Conservation (phyloP, 176 grass and related monocot species). For the Avena atlantica region DNA sequence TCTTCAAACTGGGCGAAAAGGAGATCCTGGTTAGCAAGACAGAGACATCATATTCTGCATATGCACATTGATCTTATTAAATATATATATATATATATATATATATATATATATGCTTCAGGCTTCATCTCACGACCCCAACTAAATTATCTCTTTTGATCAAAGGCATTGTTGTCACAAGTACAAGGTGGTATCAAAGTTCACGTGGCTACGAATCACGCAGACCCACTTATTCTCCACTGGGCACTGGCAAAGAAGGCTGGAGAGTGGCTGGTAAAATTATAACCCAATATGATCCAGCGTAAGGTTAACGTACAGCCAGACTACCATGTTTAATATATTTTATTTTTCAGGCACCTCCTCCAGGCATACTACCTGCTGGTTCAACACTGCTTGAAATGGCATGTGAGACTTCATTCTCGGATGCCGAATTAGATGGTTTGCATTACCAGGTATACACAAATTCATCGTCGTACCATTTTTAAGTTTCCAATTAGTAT, state of each 20-base stretch:
- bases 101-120: neutral
- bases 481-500: neutral
- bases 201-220: slow-evolving; percentile 68
- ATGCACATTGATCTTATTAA: slow-evolving; percentile 5
- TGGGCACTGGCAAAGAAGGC: slow-evolving; percentile 64
- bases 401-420: slow-evolving; percentile 81
- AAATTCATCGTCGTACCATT: neutral
- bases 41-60: slow-evolving; percentile 32
- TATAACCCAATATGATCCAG: neutral
- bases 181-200: slow-evolving; percentile 62
- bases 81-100: neutral
- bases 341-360: slow-evolving; percentile 65
- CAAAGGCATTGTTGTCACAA: slow-evolving; percentile 62
- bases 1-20: slow-evolving; percentile 70
- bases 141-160: slow-evolving; percentile 37
- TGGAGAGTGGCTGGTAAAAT: slow-evolving; percentile 82
- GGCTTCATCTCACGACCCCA: neutral
- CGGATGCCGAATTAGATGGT: slow-evolving; percentile 51
- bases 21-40: slow-evolving; percentile 70
- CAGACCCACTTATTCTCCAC: slow-evolving; percentile 81
- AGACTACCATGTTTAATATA: neutral
- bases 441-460: slow-evolving; percentile 72
- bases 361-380: slow-evolving; percentile 60
- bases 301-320: neutral
- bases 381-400: slow-evolving; percentile 73